Evolutionary conservation across 768 basidiomycete species (phyloP), one percentile per base, ranked within the genome.

Genomic region (Boletales sp.): DNA sequence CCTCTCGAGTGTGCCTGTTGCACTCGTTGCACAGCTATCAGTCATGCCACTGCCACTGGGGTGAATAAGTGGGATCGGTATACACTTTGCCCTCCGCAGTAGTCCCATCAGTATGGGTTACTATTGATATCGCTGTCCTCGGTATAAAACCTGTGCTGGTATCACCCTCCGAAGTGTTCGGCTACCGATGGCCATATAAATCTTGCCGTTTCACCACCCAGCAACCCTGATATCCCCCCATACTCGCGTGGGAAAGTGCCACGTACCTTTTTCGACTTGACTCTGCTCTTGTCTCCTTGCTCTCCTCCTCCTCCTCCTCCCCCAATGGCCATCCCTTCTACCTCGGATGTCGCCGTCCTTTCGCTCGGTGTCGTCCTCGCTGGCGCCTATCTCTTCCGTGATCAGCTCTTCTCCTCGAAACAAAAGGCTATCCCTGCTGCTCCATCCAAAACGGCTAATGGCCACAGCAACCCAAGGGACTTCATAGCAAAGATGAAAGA

Each of bases 401-500:
- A 92, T 69, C 83, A 85, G 64, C 67, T 93, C 10, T 90, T 90
- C 57, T 67, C 81, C 50, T 72, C 84, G 8, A 83, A 86, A 57
- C 79, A 81, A 18, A 88, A 84, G 65, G 59, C 73, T 10, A 71
- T 75, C 32, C 75, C 83, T 0, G 51, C 74, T 25, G 56, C 76
- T 25, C 66, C 78, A 31, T 76, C 78, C 46, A 70, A 72, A 36
- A 37, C 53, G 0, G 65, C 74, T 35, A 86, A 86, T 74, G 87
- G 84, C 42, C 81, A 80, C 50, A 87, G 83, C 2, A 92, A 96
- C 62, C 92, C 94, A n/a, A 76, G 94, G 39, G 93, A 98, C 68
- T 96, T 96, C 64, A 79, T 96, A 37, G 82, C 83, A 12, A 94
- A 94, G 74, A 94, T 97, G 92, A 89, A 93, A 72, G 84, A 87